phyloP scores from a whole-genome alignment of 1,284 basidiomycete species.

The Rhodotorula sp. region DNA sequence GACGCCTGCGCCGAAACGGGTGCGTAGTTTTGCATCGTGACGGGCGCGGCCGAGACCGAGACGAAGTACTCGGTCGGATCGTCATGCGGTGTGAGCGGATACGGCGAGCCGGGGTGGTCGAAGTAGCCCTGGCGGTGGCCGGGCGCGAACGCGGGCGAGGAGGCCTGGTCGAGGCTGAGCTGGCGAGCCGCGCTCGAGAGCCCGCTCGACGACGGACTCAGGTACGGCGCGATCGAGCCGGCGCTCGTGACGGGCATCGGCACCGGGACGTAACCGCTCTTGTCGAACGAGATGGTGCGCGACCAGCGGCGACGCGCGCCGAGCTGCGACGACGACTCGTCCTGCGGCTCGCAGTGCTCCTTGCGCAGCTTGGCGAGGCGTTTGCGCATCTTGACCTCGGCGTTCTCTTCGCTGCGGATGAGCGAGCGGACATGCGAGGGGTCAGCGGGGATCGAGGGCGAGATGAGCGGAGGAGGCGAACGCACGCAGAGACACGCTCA shows the following conservation, averaged over 20 bases:
- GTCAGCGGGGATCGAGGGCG: not conserved
- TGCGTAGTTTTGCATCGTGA: not conserved
- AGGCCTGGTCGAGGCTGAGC: not conserved
- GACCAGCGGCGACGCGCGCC: slow-evolving; percentile 1
- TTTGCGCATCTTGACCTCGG: slow-evolving; percentile 16
- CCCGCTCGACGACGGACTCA: not conserved
- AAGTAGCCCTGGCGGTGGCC: not conserved
- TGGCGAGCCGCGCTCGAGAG: not conserved
- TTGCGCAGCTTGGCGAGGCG: slow-evolving; percentile 9
- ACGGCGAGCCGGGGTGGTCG: not conserved
- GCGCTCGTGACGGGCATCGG: not conserved
- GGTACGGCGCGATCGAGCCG: not conserved
- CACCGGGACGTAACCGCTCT: not conserved
- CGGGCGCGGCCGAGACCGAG: too few relatives aligned
- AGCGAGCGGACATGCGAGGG: fast-evolving
- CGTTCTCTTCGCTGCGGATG: slow-evolving; percentile 14
- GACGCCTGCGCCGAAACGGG: not conserved
- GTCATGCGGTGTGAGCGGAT: not conserved
- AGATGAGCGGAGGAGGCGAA: not conserved
- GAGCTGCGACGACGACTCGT: not conserved
- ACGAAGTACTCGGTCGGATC: not conserved
- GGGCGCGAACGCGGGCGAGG: not conserved
- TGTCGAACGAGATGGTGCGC: slow-evolving; percentile 3
- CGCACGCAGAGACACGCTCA: not conserved
- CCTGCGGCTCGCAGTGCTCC: not conserved